These are phyloP conservation scores for Podaxis pistillaris DNA, from an alignment of 768 basidiomycete species.

Conservation along the genomic window DNA sequence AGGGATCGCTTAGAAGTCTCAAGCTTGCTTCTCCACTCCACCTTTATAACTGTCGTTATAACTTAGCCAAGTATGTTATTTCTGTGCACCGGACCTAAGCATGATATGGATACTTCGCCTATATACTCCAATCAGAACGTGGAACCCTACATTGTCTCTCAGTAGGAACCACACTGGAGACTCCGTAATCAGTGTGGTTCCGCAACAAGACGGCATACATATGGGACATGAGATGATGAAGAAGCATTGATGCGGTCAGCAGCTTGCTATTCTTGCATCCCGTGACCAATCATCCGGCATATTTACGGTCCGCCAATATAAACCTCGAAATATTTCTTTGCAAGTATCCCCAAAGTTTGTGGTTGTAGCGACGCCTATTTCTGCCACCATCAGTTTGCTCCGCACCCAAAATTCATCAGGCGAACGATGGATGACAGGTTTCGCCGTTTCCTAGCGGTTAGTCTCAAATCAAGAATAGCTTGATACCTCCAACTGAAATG, in stretches of 20 bases:
- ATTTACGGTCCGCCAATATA: neutral
- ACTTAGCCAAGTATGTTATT: conserved; percentile 7
- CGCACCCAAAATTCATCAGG: neutral
- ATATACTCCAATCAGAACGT: conserved; percentile 2
- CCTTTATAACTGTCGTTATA: conserved; percentile 7
- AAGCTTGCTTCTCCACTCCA: neutral
- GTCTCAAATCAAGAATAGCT: neutral
- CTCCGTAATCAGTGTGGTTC: no score
- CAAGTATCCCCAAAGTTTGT: neutral
- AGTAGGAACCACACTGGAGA: neutral
- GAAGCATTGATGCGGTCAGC: neutral
- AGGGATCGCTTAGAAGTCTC: neutral
- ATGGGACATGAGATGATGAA: neutral
- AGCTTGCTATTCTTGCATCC: conserved; percentile 1
- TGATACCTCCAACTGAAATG: neutral
- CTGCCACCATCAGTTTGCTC: neutral
- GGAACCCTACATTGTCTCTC: neutral
- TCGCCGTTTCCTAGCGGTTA: neutral
- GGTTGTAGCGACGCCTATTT: neutral
- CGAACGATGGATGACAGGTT: conserved; percentile 8
- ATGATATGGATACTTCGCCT: neutral
- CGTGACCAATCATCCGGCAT: conserved; percentile 7
- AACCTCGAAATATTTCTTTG: neutral
- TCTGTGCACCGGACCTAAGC: neutral
- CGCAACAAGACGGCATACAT: neutral